Percentiles rank a stretch among this genome's conserved stretches.
Evolutionary conservation across 768 basidiomycete genomes (phyloP).

Genomic region (Mycena capillaripes): DNA sequence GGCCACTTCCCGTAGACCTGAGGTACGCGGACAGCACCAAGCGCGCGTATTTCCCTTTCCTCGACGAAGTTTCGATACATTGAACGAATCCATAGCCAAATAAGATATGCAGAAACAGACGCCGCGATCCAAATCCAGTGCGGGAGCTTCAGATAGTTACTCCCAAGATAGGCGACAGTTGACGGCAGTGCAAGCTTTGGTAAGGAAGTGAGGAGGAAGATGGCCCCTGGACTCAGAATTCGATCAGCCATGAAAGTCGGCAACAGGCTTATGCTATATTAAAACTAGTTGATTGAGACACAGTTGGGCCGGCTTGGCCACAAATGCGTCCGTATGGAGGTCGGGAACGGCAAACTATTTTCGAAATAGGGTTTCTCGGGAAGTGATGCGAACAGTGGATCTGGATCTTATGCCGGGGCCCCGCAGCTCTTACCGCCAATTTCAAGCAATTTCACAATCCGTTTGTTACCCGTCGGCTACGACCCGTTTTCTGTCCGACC

Average conservation of each 20-base stretch:
- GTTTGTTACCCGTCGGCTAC: too few species aligned
- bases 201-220: neutral
- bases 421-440: too few species aligned
- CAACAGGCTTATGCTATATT: too few species aligned
- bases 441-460: too few species aligned
- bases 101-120: neutral
- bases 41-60: neutral
- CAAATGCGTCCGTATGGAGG: too few species aligned
- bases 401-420: too few species aligned
- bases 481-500: too few species aligned
- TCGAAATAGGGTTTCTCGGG: too few species aligned
- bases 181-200: neutral
- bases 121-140: neutral
- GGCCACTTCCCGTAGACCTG: constrained; percentile 1
- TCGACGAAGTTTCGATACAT: neutral
- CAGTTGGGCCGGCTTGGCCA: too few species aligned
- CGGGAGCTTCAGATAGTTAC: neutral
- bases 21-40: neutral
- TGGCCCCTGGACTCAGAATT: neutral
- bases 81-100: neutral
- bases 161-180: neutral
- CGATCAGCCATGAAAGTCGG: neutral
- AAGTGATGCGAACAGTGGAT: too few species aligned
- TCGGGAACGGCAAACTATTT: too few species aligned
- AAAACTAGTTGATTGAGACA: too few species aligned